These are phyloP conservation scores for Diplotaxis tenuifolia DNA, from an alignment of 345 rosid genomes.

Conservation along the genomic window DNA sequence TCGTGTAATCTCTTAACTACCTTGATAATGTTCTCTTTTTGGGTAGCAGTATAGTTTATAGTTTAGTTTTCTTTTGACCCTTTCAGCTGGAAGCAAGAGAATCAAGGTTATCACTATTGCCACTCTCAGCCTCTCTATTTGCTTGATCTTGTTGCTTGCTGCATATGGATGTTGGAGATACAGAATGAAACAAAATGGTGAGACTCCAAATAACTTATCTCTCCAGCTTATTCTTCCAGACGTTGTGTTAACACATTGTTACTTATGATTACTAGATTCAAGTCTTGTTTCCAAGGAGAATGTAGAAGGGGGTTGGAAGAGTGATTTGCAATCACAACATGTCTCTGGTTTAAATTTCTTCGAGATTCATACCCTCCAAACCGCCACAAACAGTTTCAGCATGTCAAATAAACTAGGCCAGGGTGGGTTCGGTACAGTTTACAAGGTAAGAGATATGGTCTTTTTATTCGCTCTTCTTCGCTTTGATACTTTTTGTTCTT, in stretches of 20 bases:
- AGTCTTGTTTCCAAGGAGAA: constrained; percentile 15
- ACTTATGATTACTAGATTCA: constrained; percentile 9
- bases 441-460: constrained; percentile 27
- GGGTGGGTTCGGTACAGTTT: constrained; percentile 40
- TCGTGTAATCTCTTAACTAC: neutral
- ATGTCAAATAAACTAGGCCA: constrained; percentile 32
- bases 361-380: constrained; percentile 23
- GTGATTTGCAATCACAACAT: constrained; percentile 26
- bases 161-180: constrained; percentile 28
- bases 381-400: constrained; percentile 33
- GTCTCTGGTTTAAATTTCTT: constrained; percentile 33
- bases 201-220: neutral
- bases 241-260: constrained; percentile 1
- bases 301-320: constrained; percentile 27
- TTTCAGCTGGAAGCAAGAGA: constrained; percentile 37
- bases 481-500: constrained; percentile 12
- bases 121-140: constrained; percentile 24
- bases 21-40: neutral
- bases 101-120: constrained; percentile 11
- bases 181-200: constrained; percentile 32
- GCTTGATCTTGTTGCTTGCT: constrained; percentile 21
- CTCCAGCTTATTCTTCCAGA: neutral
- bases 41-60: constrained; percentile 16
- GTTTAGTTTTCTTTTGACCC: neutral
- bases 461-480: neutral